Conservation (phyloP, 257 asterid genomes). For the Ballota nigra region DNA sequence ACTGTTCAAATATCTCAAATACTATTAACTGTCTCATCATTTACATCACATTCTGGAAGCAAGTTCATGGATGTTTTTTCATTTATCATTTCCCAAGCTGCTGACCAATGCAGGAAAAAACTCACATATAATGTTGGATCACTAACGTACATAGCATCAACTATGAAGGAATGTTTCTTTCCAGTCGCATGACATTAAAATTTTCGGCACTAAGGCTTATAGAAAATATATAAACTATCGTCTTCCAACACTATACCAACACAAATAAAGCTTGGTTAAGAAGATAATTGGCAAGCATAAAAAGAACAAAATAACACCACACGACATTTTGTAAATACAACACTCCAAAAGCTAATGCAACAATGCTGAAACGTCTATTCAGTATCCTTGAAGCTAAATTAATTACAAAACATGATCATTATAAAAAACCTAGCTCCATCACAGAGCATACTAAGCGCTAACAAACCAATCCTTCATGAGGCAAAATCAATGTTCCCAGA, state of each 20-base stretch:
- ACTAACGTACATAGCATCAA: background rate
- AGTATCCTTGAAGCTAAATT: conserved; percentile 1
- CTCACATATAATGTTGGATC: background rate
- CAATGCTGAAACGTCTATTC: background rate
- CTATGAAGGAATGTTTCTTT: background rate
- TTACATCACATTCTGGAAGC: background rate
- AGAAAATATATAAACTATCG: background rate
- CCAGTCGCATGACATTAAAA: background rate
- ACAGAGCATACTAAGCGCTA: conserved; percentile 9
- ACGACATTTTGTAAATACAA: background rate
- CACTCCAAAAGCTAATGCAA: conserved; percentile 17
- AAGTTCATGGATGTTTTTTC: background rate
- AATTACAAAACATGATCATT: background rate
- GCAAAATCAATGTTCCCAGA: background rate
- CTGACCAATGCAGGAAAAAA: conserved; percentile 1
- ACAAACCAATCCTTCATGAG: background rate
- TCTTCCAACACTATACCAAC: background rate
- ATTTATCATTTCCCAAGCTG: background rate
- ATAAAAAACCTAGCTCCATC: conserved; percentile 16
- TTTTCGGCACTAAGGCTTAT: background rate
- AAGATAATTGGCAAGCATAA: background rate
- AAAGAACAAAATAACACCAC: background rate
- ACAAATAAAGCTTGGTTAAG: background rate
- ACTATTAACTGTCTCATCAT: background rate
- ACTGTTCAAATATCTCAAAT: background rate